A percentile compares a stretch with the other conserved stretches of the same genome.
phyloP scores from a whole-genome alignment of 495 filamentous ascomycete species.

The Penicillium malachiteum region DNA sequence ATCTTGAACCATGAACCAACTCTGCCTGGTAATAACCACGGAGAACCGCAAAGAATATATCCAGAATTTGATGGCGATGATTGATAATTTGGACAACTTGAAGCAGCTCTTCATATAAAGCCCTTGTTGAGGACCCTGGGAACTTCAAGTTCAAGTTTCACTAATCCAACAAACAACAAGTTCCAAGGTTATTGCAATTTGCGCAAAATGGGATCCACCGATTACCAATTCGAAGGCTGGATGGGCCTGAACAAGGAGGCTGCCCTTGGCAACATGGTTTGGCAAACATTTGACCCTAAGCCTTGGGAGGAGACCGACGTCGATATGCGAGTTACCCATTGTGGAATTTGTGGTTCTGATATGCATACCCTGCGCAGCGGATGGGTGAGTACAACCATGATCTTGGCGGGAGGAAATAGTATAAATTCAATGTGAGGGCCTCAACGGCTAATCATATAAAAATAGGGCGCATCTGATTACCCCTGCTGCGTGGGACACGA shows the following conservation, averaged over 20 bases:
- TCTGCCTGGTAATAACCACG: no score
- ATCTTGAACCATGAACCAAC: no score
- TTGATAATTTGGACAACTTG: no score
- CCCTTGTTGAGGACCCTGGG: no score
- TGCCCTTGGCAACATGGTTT: conserved; percentile 70
- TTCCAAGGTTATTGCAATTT: no score
- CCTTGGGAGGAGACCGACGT: conserved; percentile 14
- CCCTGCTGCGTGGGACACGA: conserved; percentile 84
- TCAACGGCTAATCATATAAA: not conserved
- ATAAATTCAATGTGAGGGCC: not conserved
- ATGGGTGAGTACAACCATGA: conserved; percentile 54
- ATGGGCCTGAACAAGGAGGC: conserved; percentile 55
- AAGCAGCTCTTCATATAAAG: no score
- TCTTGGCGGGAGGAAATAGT: not conserved
- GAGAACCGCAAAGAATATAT: no score
- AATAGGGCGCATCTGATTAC: conserved; percentile 56
- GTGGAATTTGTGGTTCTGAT: conserved; percentile 43
- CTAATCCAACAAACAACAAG: no score
- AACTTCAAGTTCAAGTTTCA: no score
- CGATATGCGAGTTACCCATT: conserved; percentile 14
- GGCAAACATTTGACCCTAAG: conserved; percentile 38
- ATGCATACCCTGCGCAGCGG: conserved; percentile 72
- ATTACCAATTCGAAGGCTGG: conserved; percentile 78
- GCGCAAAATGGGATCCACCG: conserved; percentile 17
- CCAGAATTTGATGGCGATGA: no score